Percentiles rank a stretch among this genome's conserved stretches.
phyloP scores from a whole-genome alignment of 495 filamentous ascomycete species.

The Penicillium paradoxum region DNA sequence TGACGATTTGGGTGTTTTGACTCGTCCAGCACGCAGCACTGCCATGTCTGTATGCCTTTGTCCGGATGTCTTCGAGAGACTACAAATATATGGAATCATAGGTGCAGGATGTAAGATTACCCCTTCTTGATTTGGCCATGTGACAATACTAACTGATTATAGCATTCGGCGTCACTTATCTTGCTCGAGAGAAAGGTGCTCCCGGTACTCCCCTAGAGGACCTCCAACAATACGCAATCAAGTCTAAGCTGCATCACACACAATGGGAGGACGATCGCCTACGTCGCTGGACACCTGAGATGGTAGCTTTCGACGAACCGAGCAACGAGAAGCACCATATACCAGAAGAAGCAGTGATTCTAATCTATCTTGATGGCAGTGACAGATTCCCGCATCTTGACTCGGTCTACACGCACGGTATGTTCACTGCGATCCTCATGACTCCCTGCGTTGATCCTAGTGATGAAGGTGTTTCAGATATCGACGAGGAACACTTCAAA shows the following conservation, averaged over 20 bases:
- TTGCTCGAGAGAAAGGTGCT: constrained; percentile 12
- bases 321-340: constrained; percentile 8
- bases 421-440: constrained; percentile 23
- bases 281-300: neutral
- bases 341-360: constrained; percentile 22
- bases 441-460: constrained; percentile 15
- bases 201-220: neutral
- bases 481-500: neutral
- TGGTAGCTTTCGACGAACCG: constrained; percentile 6
- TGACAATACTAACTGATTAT: constrained; percentile 8
- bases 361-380: constrained; percentile 17
- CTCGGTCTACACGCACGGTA: constrained; percentile 25
- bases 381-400: constrained; percentile 24
- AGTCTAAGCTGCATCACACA: constrained; percentile 16
- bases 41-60: constrained; percentile 1
- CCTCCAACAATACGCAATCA: constrained; percentile 18
- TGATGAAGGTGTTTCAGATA: constrained; percentile 1
- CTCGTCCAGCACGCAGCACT: neutral
- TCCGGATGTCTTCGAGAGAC: neutral
- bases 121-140: neutral
- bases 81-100: constrained; percentile 18
- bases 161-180: constrained; percentile 23
- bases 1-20: neutral
- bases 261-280: neutral
- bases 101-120: constrained; percentile 16